phyloP scores from a whole-genome alignment of 2,329 filamentous ascomycete species.

The Phaeosphaeriaceae sp. region DNA sequence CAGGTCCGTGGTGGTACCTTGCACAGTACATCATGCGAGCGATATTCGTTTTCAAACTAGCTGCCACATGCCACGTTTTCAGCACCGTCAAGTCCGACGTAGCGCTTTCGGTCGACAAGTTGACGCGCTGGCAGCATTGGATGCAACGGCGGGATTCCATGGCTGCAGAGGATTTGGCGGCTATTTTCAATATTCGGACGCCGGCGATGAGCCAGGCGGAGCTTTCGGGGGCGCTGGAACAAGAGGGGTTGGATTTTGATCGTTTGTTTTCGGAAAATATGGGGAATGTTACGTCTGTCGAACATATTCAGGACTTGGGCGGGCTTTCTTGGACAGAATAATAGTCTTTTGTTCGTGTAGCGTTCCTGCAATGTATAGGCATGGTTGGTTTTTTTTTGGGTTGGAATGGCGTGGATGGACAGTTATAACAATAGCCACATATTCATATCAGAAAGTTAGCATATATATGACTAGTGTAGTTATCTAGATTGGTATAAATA shows the following conservation, averaged over 20 bases:
- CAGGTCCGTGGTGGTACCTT: constrained; percentile 11
- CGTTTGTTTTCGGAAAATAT: too few species aligned
- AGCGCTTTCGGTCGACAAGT: constrained; percentile 1
- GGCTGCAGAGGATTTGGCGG: neutral
- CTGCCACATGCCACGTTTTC: constrained; percentile 1
- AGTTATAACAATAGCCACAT: neutral
- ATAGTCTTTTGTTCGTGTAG: too few species aligned
- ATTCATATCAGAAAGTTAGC: neutral
- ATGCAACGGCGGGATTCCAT: constrained; percentile 2
- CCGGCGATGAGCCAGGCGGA: too few species aligned
- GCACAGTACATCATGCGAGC: constrained; percentile 10
- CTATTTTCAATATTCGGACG: too few species aligned
- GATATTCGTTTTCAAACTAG: constrained; percentile 2
- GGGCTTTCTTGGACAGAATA: too few species aligned
- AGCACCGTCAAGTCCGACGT: constrained; percentile 4
- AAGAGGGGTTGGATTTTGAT: too few species aligned
- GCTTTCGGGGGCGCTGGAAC: too few species aligned
- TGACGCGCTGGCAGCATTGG: constrained; percentile 6
- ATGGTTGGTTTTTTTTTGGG: neutral
- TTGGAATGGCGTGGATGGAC: neutral
- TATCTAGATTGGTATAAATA: neutral
- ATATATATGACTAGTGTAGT: neutral
- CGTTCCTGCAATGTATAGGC: too few species aligned
- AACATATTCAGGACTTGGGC: too few species aligned
- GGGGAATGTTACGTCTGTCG: too few species aligned